Evolutionary conservation across 2,329 filamentous ascomycete species (phyloP).

Genomic region (Allantophomopsis lycopodina): DNA sequence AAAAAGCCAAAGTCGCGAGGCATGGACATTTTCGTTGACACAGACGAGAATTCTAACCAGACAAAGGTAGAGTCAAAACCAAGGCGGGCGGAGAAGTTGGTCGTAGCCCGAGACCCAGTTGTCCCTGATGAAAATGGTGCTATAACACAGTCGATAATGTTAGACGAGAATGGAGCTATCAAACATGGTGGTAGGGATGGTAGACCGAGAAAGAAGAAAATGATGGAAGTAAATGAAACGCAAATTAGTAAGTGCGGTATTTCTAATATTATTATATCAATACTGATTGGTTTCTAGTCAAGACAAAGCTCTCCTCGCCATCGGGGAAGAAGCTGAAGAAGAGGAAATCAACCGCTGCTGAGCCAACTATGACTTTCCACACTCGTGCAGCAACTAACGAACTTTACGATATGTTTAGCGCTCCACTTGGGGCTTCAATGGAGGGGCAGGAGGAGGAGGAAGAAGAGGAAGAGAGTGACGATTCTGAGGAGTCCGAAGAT

Average conservation of each 20-base stretch:
- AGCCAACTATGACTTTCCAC: conserved; percentile 97
- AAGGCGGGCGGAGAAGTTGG: conserved; percentile 19
- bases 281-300: conserved; percentile 44
- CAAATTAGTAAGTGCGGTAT: conserved; percentile 60
- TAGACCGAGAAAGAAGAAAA: conserved; percentile 57
- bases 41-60: too few relatives aligned
- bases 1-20: neutral
- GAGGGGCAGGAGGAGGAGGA: conserved; percentile 17
- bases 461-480: conserved; percentile 40
- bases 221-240: conserved; percentile 78
- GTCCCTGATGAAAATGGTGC: conserved; percentile 1
- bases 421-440: conserved; percentile 42
- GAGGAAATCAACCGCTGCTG: conserved; percentile 40
- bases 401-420: conserved; percentile 94
- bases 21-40: conserved; percentile 7
- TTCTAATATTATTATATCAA: neutral
- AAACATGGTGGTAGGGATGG: conserved; percentile 30
- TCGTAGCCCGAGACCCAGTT: conserved; percentile 20
- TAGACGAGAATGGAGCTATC: conserved; percentile 46
- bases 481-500: conserved; percentile 39
- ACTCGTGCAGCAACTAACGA: conserved; percentile 92
- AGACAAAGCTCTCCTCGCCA: conserved; percentile 85
- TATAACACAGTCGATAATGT: conserved; percentile 8
- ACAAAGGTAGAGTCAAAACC: conserved; percentile 3
- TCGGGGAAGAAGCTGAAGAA: conserved; percentile 74